Evolutionary conservation across 257 asterid genomes (phyloP).

Genomic region (Penstemon davidsonii): DNA sequence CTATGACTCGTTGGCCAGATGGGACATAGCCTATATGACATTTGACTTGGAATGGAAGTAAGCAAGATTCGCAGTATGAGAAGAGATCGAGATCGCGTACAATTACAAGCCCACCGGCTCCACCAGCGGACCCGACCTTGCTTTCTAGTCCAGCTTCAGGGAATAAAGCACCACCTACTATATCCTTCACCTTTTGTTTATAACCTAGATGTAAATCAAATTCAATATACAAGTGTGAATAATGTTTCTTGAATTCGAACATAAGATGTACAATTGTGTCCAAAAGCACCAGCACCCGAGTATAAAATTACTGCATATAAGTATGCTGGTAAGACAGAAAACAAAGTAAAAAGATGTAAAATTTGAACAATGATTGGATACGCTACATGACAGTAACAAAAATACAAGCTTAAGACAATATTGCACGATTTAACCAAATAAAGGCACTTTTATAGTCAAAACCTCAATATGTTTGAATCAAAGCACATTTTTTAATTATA

Average conservation of each 20-base stretch:
- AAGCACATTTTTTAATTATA: too few relatives aligned
- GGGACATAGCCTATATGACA: slow-evolving; percentile 94
- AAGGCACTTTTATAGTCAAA: not conserved
- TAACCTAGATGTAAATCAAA: slow-evolving; percentile 52
- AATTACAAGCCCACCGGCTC: slow-evolving; percentile 87
- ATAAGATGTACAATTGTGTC: not conserved
- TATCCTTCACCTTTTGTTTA: slow-evolving; percentile 67
- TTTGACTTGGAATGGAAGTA: slow-evolving; percentile 90
- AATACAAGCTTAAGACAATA: not conserved
- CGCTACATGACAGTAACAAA: not conserved
- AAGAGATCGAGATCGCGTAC: slow-evolving; percentile 95
- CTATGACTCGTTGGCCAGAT: slow-evolving; percentile 75
- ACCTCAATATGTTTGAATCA: too few relatives aligned
- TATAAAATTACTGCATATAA: not conserved
- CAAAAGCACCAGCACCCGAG: not conserved
- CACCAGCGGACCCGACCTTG: slow-evolving; percentile 82
- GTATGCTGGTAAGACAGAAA: not conserved
- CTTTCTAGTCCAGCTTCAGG: slow-evolving; percentile 83
- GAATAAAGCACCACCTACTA: slow-evolving; percentile 82
- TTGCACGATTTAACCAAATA: not conserved
- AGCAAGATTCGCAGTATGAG: slow-evolving; percentile 91
- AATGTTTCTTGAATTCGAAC: not conserved
- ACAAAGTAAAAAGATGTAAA: not conserved
- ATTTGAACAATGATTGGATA: not conserved
- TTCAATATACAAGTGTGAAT: slow-evolving; percentile 10